Evolutionary conservation across 2,329 filamentous ascomycete genomes (phyloP).

Genomic region (Cryphonectria naterciae): DNA sequence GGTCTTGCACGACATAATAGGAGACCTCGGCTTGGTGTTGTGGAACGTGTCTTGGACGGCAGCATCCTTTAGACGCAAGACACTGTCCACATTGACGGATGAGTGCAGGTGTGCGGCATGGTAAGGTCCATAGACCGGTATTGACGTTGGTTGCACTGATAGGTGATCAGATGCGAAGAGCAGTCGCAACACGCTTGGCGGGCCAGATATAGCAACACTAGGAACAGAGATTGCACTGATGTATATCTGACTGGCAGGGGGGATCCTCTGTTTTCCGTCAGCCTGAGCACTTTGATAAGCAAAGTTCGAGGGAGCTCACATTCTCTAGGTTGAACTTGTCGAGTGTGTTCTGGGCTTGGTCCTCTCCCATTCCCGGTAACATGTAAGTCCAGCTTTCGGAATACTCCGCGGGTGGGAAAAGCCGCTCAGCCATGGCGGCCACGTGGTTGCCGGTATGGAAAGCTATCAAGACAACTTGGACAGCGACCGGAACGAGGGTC

Average conservation of each 20-base stretch:
- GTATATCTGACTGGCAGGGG: constrained; percentile 53
- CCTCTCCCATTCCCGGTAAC: constrained; percentile 59
- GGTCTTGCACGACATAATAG: constrained; percentile 56
- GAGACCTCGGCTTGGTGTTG: constrained; percentile 48
- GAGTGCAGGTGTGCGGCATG: constrained; percentile 59
- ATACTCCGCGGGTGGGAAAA: constrained; percentile 44
- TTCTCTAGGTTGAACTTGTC: constrained; percentile 61
- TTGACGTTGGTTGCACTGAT: constrained; percentile 48
- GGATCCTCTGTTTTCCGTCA: constrained; percentile 41
- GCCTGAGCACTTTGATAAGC: background rate
- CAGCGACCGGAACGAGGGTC: constrained; percentile 63
- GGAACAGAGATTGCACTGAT: constrained; percentile 55
- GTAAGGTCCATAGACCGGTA: constrained; percentile 61
- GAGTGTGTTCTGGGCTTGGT: constrained; percentile 54
- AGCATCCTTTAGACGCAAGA: constrained; percentile 50
- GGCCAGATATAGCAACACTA: constrained; percentile 58
- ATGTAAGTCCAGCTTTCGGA: constrained; percentile 71
- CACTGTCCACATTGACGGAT: constrained; percentile 46
- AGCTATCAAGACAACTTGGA: constrained; percentile 67
- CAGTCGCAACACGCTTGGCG: constrained; percentile 51
- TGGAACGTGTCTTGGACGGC: constrained; percentile 45
- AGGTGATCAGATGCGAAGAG: constrained; percentile 47
- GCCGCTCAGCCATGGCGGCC: constrained; percentile 51
- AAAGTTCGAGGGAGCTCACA: constrained; percentile 36
- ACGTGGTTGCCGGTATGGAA: constrained; percentile 67